Evolutionary conservation across 768 basidiomycete species (phyloP).

Genomic region (Jaapia argillacea): DNA sequence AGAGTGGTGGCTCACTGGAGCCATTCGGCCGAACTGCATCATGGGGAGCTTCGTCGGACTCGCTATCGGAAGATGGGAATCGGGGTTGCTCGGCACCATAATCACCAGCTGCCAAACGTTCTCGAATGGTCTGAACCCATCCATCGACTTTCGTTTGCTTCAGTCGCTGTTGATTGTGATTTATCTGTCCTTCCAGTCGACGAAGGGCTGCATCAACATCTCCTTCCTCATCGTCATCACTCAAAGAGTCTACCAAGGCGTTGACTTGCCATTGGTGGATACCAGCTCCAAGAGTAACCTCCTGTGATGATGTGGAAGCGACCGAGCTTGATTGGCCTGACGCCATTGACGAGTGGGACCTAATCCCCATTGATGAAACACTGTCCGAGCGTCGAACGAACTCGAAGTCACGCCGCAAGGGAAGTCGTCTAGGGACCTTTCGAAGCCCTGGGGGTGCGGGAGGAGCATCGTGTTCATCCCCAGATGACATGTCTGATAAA

Average conservation of each 20-base stretch:
- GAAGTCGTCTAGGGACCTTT: constrained; percentile 47
- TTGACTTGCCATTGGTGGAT: constrained; percentile 83
- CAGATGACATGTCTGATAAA: constrained; percentile 68
- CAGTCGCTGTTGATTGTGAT: constrained; percentile 56
- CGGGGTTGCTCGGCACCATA: constrained; percentile 53
- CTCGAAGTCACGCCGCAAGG: constrained; percentile 71
- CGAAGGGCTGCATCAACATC: constrained; percentile 77
- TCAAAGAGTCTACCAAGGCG: constrained; percentile 60
- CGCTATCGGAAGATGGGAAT: constrained; percentile 39
- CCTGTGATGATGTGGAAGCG: constrained; percentile 22
- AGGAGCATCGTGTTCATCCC: constrained; percentile 24
- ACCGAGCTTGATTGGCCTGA: constrained; percentile 33
- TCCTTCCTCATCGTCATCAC: constrained; percentile 65
- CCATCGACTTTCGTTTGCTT: constrained; percentile 72
- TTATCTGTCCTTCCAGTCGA: constrained; percentile 80
- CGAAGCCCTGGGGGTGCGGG: constrained; percentile 38
- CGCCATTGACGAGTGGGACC: constrained; percentile 47
- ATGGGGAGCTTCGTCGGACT: constrained; percentile 26
- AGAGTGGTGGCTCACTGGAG: no score
- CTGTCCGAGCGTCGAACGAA: constrained; percentile 63
- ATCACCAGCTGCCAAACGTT: constrained; percentile 54
- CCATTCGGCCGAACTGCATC: no score
- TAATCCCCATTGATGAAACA: constrained; percentile 74
- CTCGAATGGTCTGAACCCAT: constrained; percentile 68
- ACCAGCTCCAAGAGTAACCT: constrained; percentile 22